These are phyloP conservation scores for Tilletiaria anomala DNA, from an alignment of 1,284 basidiomycete species.

Conservation along the genomic window DNA sequence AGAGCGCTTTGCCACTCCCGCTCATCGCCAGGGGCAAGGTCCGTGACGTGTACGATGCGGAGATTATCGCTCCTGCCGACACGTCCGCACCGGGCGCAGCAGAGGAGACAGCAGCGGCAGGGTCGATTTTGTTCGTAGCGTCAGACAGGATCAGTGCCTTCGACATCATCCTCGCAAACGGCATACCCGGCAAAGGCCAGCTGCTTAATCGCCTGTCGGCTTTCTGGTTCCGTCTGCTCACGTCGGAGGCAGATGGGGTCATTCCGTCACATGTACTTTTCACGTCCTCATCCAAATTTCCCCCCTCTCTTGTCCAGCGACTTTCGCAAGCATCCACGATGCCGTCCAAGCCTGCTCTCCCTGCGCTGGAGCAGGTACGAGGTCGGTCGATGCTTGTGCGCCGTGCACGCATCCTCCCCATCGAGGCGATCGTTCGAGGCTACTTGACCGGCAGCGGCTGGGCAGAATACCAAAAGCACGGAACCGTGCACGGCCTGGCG, in stretches of 20 bases:
- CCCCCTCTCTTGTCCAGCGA: conserved; percentile 12
- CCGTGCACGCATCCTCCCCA: conserved; percentile 73
- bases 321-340: too few species aligned
- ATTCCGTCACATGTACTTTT: conserved; percentile 33
- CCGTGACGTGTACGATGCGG: conserved; percentile 36
- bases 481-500: conserved; percentile 75
- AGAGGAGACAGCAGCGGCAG: conserved; percentile 7
- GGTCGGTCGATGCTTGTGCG: conserved; percentile 81
- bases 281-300: conserved; percentile 21
- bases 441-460: conserved; percentile 96
- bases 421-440: conserved; percentile 94
- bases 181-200: conserved; percentile 83
- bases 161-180: conserved; percentile 56
- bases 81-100: conserved; percentile 3
- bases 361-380: conserved; percentile 49
- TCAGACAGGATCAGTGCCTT: conserved; percentile 93
- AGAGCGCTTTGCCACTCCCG: conserved; percentile 28
- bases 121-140: conserved; percentile 65
- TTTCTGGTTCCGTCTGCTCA: conserved; percentile 79
- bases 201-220: conserved; percentile 76
- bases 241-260: conserved; percentile 13
- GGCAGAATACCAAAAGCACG: conserved; percentile 75
- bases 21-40: conserved; percentile 37
- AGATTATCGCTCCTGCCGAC: conserved; percentile 7
- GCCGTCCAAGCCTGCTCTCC: conserved; percentile 7